Percentiles rank a stretch among this genome's conserved stretches.
Evolutionary conservation across 148 eudicot genomes (phyloP).

Genomic region (Oxyria digyna): DNA sequence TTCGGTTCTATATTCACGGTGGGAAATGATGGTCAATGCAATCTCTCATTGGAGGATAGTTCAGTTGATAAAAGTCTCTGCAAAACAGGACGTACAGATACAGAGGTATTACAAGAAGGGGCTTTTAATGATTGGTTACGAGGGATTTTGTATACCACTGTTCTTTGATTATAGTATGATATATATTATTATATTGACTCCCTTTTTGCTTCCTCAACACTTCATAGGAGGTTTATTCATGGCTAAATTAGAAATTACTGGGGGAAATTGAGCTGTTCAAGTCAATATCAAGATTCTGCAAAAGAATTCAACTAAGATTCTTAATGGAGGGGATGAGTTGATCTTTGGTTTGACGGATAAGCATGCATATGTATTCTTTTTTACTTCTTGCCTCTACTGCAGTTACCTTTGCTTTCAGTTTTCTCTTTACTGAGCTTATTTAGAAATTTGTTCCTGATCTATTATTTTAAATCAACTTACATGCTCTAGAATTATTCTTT

Average conservation of each 20-base stretch:
- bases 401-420: not conserved
- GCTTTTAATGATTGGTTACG: not conserved
- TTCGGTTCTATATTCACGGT: conserved; percentile 49
- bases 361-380: conserved; percentile 91
- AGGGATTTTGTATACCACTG: not conserved
- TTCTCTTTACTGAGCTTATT: not conserved
- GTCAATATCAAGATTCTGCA: conserved; percentile 50
- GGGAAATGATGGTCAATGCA: conserved; percentile 72
- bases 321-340: conserved; percentile 80
- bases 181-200: not conserved
- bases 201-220: not conserved
- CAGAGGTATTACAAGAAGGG: conserved; percentile 29
- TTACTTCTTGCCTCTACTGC: not conserved
- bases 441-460: not conserved
- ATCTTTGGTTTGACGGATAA: conserved; percentile 50
- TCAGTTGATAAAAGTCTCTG: conserved; percentile 63
- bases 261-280: conserved; percentile 61
- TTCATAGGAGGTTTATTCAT: conserved; percentile 28
- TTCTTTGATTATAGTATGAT: not conserved
- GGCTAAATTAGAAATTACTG: conserved; percentile 64
- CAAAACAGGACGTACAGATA: conserved; percentile 53
- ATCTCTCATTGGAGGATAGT: conserved; percentile 57
- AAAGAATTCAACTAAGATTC: conserved; percentile 39
- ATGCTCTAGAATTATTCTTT: not conserved
- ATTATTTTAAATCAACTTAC: not conserved